Conservation (phyloP, 73 alveolate species). For the Paramecium octaurelia region DNA sequence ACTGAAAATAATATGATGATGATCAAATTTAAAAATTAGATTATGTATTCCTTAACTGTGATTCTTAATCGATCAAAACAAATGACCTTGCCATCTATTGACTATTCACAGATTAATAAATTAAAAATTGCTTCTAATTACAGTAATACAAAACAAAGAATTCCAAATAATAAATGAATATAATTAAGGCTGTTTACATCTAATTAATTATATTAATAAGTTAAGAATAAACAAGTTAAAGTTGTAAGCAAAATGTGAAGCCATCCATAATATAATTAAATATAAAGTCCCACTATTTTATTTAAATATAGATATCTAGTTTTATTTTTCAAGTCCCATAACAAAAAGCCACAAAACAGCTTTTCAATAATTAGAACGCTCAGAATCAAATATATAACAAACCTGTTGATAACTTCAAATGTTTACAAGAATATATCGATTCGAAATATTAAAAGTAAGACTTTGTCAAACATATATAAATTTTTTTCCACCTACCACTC, state of each 20-base stretch:
- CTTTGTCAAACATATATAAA: not conserved
- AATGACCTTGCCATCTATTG: not conserved
- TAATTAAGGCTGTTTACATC: not conserved
- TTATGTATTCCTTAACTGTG: not conserved
- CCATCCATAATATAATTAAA: not conserved
- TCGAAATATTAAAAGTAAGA: not conserved
- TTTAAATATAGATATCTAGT: not conserved
- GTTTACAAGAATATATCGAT: not conserved
- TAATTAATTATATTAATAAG: not conserved
- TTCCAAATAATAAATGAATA: not conserved
- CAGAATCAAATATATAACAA: not conserved
- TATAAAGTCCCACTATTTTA: not conserved
- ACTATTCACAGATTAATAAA: not conserved
- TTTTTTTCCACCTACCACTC: not conserved
- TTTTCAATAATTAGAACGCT: not conserved
- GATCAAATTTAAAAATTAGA: not conserved
- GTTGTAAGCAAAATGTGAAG: not conserved
- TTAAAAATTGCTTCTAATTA: not conserved
- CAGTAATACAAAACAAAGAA: not conserved
- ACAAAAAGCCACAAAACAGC: not conserved
- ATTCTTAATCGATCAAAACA: not conserved
- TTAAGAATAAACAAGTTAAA: not conserved
- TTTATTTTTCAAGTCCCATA: not conserved
- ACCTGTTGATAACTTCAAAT: not conserved
- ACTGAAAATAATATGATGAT: not conserved